Evolutionary conservation across 805 yeast species (phyloP).

Genomic region (Yarrowia osloensis): DNA sequence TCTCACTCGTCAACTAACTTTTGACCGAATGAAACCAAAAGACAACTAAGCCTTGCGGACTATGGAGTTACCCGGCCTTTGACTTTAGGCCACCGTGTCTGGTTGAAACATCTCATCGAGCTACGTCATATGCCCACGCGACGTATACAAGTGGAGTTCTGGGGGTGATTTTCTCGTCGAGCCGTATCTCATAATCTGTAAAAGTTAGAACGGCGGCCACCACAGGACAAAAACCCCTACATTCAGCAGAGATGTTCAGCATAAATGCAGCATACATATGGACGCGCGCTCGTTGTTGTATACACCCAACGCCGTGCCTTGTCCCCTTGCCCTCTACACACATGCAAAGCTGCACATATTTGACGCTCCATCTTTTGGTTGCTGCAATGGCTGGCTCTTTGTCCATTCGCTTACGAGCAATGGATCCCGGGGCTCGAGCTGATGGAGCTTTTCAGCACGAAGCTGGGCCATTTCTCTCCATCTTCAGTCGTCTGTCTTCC

Average conservation of each 20-base stretch:
- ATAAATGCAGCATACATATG: too few species aligned
- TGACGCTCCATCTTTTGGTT: background rate
- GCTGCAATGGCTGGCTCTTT: background rate
- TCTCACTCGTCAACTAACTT: too few species aligned
- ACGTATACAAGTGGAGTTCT: background rate
- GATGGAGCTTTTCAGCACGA: too few species aligned
- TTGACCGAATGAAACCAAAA: background rate
- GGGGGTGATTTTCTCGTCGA: background rate
- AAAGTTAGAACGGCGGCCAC: too few species aligned
- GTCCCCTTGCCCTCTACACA: background rate
- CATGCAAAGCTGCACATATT: background rate
- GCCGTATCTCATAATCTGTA: background rate
- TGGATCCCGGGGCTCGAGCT: too few species aligned
- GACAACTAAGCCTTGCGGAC: background rate
- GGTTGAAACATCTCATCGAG: background rate
- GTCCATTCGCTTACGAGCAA: background rate
- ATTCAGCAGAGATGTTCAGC: too few species aligned
- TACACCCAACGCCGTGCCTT: too few species aligned
- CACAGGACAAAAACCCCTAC: too few species aligned
- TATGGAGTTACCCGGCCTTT: background rate
- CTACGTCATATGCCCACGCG: constrained; percentile 5
- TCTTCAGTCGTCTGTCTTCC: too few species aligned
- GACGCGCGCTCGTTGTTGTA: too few species aligned
- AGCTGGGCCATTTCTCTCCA: too few species aligned
- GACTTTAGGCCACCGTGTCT: constrained; percentile 5